Evolutionary conservation across 2,329 filamentous ascomycete genomes (phyloP).

Genomic region (Helminthosporium solani): DNA sequence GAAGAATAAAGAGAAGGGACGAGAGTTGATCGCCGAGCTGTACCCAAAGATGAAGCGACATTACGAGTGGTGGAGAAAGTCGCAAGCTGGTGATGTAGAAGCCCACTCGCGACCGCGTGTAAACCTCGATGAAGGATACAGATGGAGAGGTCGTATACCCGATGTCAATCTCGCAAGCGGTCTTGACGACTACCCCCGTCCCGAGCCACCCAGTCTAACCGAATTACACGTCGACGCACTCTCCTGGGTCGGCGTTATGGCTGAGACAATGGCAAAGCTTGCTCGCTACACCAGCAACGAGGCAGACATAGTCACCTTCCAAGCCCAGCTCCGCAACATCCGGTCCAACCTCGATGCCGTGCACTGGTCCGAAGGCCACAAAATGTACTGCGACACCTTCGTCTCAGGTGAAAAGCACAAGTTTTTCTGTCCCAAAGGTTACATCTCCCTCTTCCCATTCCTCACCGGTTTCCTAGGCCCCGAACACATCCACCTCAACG

Average conservation of each 20-base stretch:
- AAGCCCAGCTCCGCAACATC: constrained; percentile 69
- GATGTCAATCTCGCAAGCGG: constrained; percentile 84
- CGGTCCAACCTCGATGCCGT: constrained; percentile 80
- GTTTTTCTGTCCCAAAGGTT: constrained; percentile 90
- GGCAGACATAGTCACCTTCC: constrained; percentile 72
- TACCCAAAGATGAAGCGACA: constrained; percentile 88
- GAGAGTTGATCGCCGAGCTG: constrained; percentile 68
- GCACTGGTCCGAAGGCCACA: constrained; percentile 80
- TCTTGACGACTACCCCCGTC: constrained; percentile 88
- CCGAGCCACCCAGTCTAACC: constrained; percentile 85
- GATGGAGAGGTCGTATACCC: constrained; percentile 85
- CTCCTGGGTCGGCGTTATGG: constrained; percentile 95
- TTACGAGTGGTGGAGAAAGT: constrained; percentile 90
- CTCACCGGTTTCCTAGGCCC: constrained; percentile 74
- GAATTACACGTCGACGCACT: constrained; percentile 92
- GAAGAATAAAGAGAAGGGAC: constrained; percentile 63
- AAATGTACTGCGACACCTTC: constrained; percentile 86
- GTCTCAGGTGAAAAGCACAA: constrained; percentile 76
- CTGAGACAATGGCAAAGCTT: constrained; percentile 73
- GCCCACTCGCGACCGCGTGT: constrained; percentile 26
- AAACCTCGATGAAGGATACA: constrained; percentile 71
- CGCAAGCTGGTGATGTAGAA: constrained; percentile 71
- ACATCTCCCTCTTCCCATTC: constrained; percentile 89
- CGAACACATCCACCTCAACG: constrained; percentile 70
- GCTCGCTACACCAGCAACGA: constrained; percentile 68